These are phyloP conservation scores for Tulasnella calospora DNA, from an alignment of 768 basidiomycete genomes.

Conservation along the genomic window DNA sequence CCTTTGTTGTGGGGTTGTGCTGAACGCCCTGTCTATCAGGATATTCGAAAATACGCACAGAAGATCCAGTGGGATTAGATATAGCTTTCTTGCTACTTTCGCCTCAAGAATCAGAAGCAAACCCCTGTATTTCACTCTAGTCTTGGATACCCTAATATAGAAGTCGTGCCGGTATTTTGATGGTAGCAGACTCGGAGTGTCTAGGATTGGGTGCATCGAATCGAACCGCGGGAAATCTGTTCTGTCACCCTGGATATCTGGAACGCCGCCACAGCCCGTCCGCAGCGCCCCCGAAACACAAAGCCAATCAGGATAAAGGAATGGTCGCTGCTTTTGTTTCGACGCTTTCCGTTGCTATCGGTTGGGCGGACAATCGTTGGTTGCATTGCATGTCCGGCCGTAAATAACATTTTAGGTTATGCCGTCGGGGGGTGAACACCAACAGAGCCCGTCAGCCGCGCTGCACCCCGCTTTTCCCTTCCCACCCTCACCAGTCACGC, in stretches of 20 bases:
- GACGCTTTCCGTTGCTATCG: neutral
- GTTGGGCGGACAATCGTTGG: neutral
- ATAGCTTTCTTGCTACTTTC: neutral
- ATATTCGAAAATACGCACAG: conserved; percentile 24
- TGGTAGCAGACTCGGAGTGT: neutral
- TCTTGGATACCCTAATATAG: neutral
- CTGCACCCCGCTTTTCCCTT: neutral
- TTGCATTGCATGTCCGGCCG: neutral
- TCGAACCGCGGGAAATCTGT: neutral
- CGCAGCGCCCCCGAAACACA: neutral
- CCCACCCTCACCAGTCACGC: neutral
- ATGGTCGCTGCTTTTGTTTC: neutral
- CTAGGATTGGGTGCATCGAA: neutral
- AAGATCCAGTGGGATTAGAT: conserved; percentile 26
- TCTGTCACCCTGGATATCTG: neutral
- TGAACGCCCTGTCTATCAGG: neutral
- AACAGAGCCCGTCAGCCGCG: neutral
- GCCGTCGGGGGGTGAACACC: neutral
- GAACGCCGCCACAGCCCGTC: neutral
- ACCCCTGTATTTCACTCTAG: neutral
- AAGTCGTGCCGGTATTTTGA: neutral
- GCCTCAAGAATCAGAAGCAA: neutral
- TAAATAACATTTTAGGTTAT: neutral
- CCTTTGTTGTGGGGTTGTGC: neutral
- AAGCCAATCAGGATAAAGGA: neutral